Evolutionary conservation across 495 filamentous ascomycete species (phyloP).

Genomic region (Thermothielavioides terrestris): DNA sequence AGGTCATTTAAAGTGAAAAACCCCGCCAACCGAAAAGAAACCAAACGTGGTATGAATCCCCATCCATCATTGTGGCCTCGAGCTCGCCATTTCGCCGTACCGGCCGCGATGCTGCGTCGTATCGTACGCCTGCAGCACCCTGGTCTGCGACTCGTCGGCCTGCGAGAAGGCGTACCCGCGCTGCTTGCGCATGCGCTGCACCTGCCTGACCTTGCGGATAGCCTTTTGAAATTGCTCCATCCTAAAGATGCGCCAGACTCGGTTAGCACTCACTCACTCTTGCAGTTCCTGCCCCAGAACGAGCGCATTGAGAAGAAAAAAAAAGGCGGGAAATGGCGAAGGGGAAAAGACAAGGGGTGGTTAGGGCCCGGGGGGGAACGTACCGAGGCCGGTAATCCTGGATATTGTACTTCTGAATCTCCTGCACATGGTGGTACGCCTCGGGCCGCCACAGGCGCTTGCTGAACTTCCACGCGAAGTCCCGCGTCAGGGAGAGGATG

Average conservation of each 20-base stretch:
- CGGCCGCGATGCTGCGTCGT: constrained; percentile 84
- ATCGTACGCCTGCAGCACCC: constrained; percentile 93
- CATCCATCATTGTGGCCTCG: constrained; percentile 25
- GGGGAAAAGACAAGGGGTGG: background rate
- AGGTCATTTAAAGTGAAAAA: background rate
- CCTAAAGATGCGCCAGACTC: constrained; percentile 33
- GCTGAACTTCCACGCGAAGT: constrained; percentile 76
- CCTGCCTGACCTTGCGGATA: constrained; percentile 95
- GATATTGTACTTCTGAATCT: constrained; percentile 99
- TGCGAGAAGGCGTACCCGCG: constrained; percentile 97
- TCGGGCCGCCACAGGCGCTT: constrained; percentile 96
- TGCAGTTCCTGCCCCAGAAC: too few relatives aligned
- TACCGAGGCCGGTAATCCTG: constrained; percentile 94
- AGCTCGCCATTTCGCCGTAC: constrained; percentile 94
- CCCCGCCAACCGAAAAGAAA: background rate
- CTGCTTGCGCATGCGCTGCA: constrained; percentile 99
- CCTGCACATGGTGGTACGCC: constrained; percentile 96
- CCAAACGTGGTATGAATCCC: background rate
- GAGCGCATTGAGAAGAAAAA: background rate
- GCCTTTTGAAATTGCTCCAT: constrained; percentile 99
- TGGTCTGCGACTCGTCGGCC: constrained; percentile 88
- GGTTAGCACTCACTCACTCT: background rate
- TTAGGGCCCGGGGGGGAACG: constrained; percentile 11
- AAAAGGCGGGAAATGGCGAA: background rate
- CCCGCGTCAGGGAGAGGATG: constrained; percentile 73